Conservation (phyloP, 495 filamentous ascomycete genomes). For the Talaromyces wortmannii region DNA sequence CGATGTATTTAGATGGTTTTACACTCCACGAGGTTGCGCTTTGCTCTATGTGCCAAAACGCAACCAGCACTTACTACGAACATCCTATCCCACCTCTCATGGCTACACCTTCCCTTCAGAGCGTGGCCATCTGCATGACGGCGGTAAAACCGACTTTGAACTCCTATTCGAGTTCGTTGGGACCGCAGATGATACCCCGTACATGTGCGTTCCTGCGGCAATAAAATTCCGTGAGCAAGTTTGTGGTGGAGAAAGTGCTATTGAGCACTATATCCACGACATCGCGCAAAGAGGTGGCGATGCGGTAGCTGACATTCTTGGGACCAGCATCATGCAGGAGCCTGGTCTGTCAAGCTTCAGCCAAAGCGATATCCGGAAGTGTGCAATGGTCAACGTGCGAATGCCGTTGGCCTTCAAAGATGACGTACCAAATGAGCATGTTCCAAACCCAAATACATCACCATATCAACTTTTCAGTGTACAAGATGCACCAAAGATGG, state of each 20-base stretch:
- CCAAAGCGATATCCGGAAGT: slow-evolving; percentile 42
- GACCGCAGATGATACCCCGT: slow-evolving; percentile 65
- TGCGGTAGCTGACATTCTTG: slow-evolving; percentile 51
- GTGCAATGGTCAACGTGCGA: slow-evolving; percentile 62
- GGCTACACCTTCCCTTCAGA: slow-evolving; percentile 32
- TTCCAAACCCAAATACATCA: slow-evolving; percentile 11
- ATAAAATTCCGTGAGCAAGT: slow-evolving; percentile 59
- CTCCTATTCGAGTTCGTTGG: slow-evolving; percentile 71
- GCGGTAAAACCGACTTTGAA: slow-evolving; percentile 51
- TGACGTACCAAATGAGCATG: slow-evolving; percentile 12
- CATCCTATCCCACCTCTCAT: slow-evolving; percentile 65
- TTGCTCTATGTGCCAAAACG: slow-evolving; percentile 68
- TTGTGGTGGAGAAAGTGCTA: slow-evolving; percentile 67
- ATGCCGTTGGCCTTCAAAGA: slow-evolving; percentile 52
- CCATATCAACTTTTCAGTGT: slow-evolving; percentile 14
- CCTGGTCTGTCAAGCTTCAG: slow-evolving; percentile 16
- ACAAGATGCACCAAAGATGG: slow-evolving; percentile 27
- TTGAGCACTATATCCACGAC: slow-evolving; percentile 48
- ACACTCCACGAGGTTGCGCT: slow-evolving; percentile 72
- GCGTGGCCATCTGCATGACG: not conserved
- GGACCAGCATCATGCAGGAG: slow-evolving; percentile 59
- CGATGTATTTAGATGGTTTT: slow-evolving; percentile 60
- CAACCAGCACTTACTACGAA: slow-evolving; percentile 68
- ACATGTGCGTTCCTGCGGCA: slow-evolving; percentile 62
- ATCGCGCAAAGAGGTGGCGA: slow-evolving; percentile 56